A percentile compares a stretch with the other conserved stretches of the same genome.
Conservation (phyloP, 2,329 filamentous ascomycete genomes). For the Hypoxylon sp. region DNA sequence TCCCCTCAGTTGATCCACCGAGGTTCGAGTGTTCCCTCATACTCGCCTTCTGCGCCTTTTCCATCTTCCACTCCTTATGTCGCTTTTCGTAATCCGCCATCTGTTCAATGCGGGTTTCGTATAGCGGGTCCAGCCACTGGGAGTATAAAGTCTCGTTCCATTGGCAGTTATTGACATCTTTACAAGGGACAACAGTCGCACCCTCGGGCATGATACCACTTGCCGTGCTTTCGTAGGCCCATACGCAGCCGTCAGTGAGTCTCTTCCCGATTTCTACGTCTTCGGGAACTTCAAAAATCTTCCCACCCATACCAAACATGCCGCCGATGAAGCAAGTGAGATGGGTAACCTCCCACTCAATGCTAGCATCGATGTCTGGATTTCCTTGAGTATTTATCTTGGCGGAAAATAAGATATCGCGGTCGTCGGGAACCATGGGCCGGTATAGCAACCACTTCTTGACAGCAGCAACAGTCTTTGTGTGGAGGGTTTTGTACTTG, state of each 20-base stretch:
- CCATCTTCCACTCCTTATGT: constrained; percentile 57
- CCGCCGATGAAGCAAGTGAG: constrained; percentile 78
- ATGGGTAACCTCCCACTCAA: constrained; percentile 73
- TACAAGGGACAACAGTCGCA: constrained; percentile 64
- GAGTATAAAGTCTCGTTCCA: constrained; percentile 68
- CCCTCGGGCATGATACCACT: constrained; percentile 76
- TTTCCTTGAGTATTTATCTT: constrained; percentile 65
- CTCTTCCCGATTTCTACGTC: constrained; percentile 74
- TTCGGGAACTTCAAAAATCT: constrained; percentile 69
- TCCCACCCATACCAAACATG: constrained; percentile 76
- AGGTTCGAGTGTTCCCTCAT: constrained; percentile 41
- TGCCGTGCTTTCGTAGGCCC: constrained; percentile 73
- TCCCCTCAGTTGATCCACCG: constrained; percentile 10
- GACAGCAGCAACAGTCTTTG: constrained; percentile 74
- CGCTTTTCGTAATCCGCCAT: constrained; percentile 58
- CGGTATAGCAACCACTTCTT: constrained; percentile 82
- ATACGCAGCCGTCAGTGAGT: constrained; percentile 77
- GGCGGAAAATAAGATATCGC: constrained; percentile 81
- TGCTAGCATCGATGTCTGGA: constrained; percentile 56
- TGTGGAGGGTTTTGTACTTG: constrained; percentile 81
- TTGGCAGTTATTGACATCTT: constrained; percentile 60
- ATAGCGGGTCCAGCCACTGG: constrained; percentile 62
- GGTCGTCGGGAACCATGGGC: constrained; percentile 76
- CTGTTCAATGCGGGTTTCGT: constrained; percentile 58
- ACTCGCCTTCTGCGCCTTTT: constrained; percentile 50